A percentile compares a stretch with the other conserved stretches of the same genome.
Evolutionary conservation across 1,284 basidiomycete species (phyloP).

Genomic region (Heterobasidion annosum): DNA sequence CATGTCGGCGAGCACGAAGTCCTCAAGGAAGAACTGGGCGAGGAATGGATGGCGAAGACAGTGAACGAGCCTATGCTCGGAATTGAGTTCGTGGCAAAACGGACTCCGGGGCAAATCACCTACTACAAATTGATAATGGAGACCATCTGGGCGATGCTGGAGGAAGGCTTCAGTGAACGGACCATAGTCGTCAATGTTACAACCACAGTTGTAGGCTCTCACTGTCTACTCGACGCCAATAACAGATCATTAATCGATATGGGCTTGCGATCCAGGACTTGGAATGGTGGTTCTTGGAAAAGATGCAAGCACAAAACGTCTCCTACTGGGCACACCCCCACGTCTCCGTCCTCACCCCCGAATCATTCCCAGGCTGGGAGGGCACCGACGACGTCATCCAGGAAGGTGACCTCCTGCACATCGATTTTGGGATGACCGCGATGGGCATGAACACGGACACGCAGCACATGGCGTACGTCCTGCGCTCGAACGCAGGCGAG

Average conservation of each 20-base stretch:
- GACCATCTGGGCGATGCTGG: slow-evolving; percentile 41
- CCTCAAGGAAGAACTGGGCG: slow-evolving; percentile 28
- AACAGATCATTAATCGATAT: background rate
- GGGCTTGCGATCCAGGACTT: slow-evolving; percentile 26
- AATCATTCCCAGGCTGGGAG: slow-evolving; percentile 35
- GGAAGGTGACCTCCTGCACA: slow-evolving; percentile 42
- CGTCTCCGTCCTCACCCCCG: slow-evolving; percentile 35
- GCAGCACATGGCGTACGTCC: slow-evolving; percentile 47
- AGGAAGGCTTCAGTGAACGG: slow-evolving; percentile 39
- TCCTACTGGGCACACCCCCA: slow-evolving; percentile 46
- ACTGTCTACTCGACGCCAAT: background rate
- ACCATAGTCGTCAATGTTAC: slow-evolving; percentile 33
- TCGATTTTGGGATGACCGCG: slow-evolving; percentile 45
- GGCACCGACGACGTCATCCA: slow-evolving; percentile 31
- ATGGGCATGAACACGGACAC: slow-evolving; percentile 49
- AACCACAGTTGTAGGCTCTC: slow-evolving; percentile 28
- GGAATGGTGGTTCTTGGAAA: slow-evolving; percentile 46
- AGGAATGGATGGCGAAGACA: slow-evolving; percentile 28
- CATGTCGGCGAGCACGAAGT: slow-evolving; percentile 37
- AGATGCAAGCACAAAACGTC: slow-evolving; percentile 38
- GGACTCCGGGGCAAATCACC: slow-evolving; percentile 30
- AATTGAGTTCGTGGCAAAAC: slow-evolving; percentile 38
- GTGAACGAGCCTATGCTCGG: slow-evolving; percentile 36
- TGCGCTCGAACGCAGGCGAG: slow-evolving; percentile 31
- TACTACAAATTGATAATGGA: slow-evolving; percentile 39